Evolutionary conservation across 345 rosid genomes (phyloP).

Genomic region (Aethionema arabicum): DNA sequence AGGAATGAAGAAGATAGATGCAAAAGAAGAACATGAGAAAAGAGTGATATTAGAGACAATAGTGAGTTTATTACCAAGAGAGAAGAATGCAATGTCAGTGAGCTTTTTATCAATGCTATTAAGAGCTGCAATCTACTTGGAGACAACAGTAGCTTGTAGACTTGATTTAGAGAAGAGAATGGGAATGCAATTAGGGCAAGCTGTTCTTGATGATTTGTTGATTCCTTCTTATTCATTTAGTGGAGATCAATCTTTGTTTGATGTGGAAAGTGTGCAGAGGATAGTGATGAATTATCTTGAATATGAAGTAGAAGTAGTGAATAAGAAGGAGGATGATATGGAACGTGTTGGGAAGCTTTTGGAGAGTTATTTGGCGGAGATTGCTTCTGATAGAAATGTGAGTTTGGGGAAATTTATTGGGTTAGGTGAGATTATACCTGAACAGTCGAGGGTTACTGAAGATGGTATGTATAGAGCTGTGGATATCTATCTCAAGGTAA

Average conservation of each 20-base stretch:
- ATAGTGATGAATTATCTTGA: slow-evolving; percentile 74
- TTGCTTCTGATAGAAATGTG: slow-evolving; percentile 74
- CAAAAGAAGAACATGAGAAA: slow-evolving; percentile 77
- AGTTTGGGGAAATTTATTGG: slow-evolving; percentile 56
- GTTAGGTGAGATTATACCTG: slow-evolving; percentile 78
- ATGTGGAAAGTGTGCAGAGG: slow-evolving; percentile 75
- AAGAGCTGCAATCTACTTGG: slow-evolving; percentile 78
- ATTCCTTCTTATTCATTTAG: slow-evolving; percentile 75
- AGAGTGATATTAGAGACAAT: slow-evolving; percentile 85
- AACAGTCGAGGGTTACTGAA: slow-evolving; percentile 73
- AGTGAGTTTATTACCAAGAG: slow-evolving; percentile 86
- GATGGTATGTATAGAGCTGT: slow-evolving; percentile 90
- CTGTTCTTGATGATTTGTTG: slow-evolving; percentile 82
- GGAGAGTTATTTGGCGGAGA: slow-evolving; percentile 89
- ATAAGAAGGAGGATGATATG: slow-evolving; percentile 50
- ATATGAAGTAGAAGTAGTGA: slow-evolving; percentile 50
- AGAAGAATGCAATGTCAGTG: slow-evolving; percentile 72
- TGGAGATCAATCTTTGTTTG: slow-evolving; percentile 71
- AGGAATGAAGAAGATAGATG: slow-evolving; percentile 76
- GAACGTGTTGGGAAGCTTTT: slow-evolving; percentile 82
- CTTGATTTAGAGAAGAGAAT: slow-evolving; percentile 88
- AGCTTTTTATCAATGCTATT: slow-evolving; percentile 91
- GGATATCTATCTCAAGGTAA: slow-evolving; percentile 91
- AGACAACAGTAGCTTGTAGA: slow-evolving; percentile 92
- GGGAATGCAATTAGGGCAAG: slow-evolving; percentile 78